These are phyloP conservation scores for Blastobotrys chiropterorum DNA, from an alignment of 805 yeast species.

Conservation along the genomic window DNA sequence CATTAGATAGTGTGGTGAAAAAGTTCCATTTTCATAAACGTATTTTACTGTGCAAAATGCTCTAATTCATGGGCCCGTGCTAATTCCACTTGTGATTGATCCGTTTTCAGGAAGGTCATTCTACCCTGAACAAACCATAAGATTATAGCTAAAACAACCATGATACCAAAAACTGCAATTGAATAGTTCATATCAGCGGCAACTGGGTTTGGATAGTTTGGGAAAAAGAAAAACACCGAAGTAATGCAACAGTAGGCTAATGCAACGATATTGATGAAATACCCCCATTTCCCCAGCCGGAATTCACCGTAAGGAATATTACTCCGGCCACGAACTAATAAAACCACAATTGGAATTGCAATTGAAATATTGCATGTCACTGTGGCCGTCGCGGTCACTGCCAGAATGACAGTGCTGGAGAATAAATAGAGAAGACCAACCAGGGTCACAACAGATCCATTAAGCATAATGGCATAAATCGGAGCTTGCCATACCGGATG, in stretches of 20 bases:
- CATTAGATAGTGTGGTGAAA: too few relatives aligned
- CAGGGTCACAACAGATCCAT: slow-evolving; percentile 52
- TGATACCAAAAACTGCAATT: slow-evolving; percentile 44
- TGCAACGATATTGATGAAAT: slow-evolving; percentile 14
- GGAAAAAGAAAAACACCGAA: slow-evolving; percentile 19
- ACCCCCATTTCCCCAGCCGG: slow-evolving; percentile 19
- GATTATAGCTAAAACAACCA: slow-evolving; percentile 11
- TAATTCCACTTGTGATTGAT: not conserved
- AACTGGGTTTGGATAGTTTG: slow-evolving; percentile 28
- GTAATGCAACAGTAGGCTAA: slow-evolving; percentile 14
- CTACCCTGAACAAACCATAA: slow-evolving; percentile 14
- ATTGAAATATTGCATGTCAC: slow-evolving; percentile 69
- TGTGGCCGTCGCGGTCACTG: slow-evolving; percentile 78
- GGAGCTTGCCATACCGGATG: slow-evolving; percentile 58
- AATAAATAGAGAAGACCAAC: slow-evolving; percentile 60
- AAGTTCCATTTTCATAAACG: not conserved
- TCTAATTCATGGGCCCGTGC: not conserved
- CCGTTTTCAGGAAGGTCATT: slow-evolving; percentile 18
- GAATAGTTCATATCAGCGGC: slow-evolving; percentile 53
- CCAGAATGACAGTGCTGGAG: slow-evolving; percentile 70
- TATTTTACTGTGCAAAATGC: not conserved
- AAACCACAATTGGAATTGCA: slow-evolving; percentile 53
- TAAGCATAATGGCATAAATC: slow-evolving; percentile 58
- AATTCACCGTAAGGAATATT: slow-evolving; percentile 18
- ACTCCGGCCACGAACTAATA: slow-evolving; percentile 15